Conservation (phyloP, 495 filamentous ascomycete species). For the Zalerion maritima region DNA sequence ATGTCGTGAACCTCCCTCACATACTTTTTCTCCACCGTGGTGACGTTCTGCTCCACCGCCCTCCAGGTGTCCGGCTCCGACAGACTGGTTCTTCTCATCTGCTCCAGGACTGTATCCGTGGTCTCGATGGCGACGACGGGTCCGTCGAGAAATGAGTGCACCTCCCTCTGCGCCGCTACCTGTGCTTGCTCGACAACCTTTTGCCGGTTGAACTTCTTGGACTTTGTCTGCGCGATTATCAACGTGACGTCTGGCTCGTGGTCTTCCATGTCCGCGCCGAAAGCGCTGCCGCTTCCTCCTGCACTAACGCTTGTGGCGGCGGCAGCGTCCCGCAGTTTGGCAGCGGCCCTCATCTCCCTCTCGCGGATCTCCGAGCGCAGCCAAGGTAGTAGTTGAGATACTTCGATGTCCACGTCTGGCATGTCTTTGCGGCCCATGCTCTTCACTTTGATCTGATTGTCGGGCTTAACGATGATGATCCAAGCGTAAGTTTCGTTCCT, state of each 20-base stretch:
- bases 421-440: slow-evolving; percentile 57
- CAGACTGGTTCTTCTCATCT: slow-evolving; percentile 58
- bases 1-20: slow-evolving; percentile 75
- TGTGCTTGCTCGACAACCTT: slow-evolving; percentile 75
- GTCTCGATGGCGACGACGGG: slow-evolving; percentile 84
- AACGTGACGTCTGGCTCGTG: slow-evolving; percentile 66
- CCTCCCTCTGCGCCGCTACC: slow-evolving; percentile 42
- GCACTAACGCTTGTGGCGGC: slow-evolving; percentile 19
- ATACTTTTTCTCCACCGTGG: slow-evolving; percentile 68
- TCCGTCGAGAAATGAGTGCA: slow-evolving; percentile 51
- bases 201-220: slow-evolving; percentile 79
- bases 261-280: slow-evolving; percentile 20
- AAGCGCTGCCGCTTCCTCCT: slow-evolving; percentile 11
- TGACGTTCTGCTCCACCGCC: slow-evolving; percentile 60
- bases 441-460: slow-evolving; percentile 60
- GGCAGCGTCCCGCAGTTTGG: slow-evolving; percentile 27
- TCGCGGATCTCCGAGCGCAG: slow-evolving; percentile 74
- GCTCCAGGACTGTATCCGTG: slow-evolving; percentile 69
- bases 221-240: slow-evolving; percentile 61
- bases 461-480: slow-evolving; percentile 76
- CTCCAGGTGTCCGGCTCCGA: slow-evolving; percentile 81
- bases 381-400: slow-evolving; percentile 62
- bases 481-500: slow-evolving; percentile 65
- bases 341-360: slow-evolving; percentile 47
- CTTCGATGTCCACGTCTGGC: slow-evolving; percentile 59